Percentiles rank a stretch among this genome's conserved stretches.
phyloP scores from a whole-genome alignment of 2,329 filamentous ascomycete genomes.

The Emydomyces testavorans region DNA sequence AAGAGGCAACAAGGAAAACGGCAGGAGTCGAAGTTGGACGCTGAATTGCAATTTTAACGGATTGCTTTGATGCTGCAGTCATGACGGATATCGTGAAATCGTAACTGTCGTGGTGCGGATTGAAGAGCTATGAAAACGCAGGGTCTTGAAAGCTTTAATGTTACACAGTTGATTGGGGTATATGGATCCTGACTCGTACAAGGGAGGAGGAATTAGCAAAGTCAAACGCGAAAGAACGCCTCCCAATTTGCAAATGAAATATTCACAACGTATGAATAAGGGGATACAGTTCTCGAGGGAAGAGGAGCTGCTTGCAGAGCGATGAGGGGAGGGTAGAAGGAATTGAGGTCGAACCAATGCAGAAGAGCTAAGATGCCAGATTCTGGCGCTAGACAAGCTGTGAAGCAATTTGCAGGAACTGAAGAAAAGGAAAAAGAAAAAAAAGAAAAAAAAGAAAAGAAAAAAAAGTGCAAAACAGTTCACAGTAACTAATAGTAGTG shows the following conservation, averaged over 20 bases:
- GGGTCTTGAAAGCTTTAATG: slow-evolving; percentile 2
- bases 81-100: slow-evolving; percentile 16
- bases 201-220: background rate
- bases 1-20: slow-evolving; percentile 22
- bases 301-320: background rate
- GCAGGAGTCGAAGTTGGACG: slow-evolving; percentile 21
- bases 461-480: too few species aligned
- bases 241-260: slow-evolving; percentile 6
- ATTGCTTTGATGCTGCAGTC: slow-evolving; percentile 11
- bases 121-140: background rate
- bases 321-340: slow-evolving; percentile 1
- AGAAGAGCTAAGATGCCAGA: slow-evolving; percentile 7
- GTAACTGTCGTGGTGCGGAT: slow-evolving; percentile 14
- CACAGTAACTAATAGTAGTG: too few species aligned
- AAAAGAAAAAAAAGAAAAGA: slow-evolving; percentile 14
- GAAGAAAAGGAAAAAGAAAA: slow-evolving; percentile 13
- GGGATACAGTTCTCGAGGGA: background rate
- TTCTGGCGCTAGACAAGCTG: slow-evolving; percentile 4
- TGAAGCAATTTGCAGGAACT: slow-evolving; percentile 9
- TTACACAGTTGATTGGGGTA: slow-evolving; percentile 5
- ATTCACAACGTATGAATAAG: slow-evolving; percentile 5
- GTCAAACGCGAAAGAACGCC: slow-evolving; percentile 3
- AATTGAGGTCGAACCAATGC: slow-evolving; percentile 8
- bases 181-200: background rate
- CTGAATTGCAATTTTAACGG: slow-evolving; percentile 22